Conservation (phyloP, 192 early-diverging fungal genomes). For the Coemansia sp. region DNA sequence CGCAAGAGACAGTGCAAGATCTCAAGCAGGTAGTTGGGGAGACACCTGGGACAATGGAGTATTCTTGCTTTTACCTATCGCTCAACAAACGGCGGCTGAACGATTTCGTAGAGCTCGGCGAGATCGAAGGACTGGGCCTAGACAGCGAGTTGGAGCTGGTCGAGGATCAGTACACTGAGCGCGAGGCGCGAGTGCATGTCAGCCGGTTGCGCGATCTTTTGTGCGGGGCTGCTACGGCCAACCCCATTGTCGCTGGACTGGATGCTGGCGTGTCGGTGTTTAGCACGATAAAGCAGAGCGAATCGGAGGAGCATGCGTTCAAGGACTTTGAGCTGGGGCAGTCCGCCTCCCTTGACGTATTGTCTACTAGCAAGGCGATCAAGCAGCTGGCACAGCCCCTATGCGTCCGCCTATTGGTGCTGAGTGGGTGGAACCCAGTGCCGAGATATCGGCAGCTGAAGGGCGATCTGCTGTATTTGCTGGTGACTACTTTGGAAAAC, state of each 20-base stretch:
- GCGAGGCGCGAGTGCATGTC: slow-evolving; percentile 90
- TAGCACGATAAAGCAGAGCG: slow-evolving; percentile 28
- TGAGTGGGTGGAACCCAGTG: slow-evolving; percentile 95
- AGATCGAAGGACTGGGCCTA: slow-evolving; percentile 65
- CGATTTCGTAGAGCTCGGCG: slow-evolving; percentile 75
- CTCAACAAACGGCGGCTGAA: slow-evolving; percentile 73
- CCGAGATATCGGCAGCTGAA: slow-evolving; percentile 71
- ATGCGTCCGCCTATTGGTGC: slow-evolving; percentile 71
- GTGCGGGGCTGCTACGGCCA: slow-evolving; percentile 61
- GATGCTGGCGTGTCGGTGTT: slow-evolving; percentile 80
- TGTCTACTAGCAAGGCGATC: slow-evolving; percentile 60
- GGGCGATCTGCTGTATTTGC: slow-evolving; percentile 90
- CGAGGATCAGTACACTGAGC: slow-evolving; percentile 87
- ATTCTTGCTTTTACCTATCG: slow-evolving; percentile 89
- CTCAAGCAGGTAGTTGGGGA: slow-evolving; percentile 88
- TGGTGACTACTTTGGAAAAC: slow-evolving; percentile 83
- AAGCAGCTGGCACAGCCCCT: slow-evolving; percentile 59
- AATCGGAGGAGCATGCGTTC: slow-evolving; percentile 17
- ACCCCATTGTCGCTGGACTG: slow-evolving; percentile 56
- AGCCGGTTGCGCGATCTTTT: slow-evolving; percentile 86
- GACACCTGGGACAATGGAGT: slow-evolving; percentile 77
- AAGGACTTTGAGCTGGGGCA: slow-evolving; percentile 17
- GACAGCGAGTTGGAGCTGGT: slow-evolving; percentile 68
- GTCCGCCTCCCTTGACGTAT: slow-evolving; percentile 47
- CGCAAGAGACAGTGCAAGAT: slow-evolving; percentile 81